Evolutionary conservation across 192 early-diverging fungal species (phyloP).

Genomic region (Coemansia sp.): DNA sequence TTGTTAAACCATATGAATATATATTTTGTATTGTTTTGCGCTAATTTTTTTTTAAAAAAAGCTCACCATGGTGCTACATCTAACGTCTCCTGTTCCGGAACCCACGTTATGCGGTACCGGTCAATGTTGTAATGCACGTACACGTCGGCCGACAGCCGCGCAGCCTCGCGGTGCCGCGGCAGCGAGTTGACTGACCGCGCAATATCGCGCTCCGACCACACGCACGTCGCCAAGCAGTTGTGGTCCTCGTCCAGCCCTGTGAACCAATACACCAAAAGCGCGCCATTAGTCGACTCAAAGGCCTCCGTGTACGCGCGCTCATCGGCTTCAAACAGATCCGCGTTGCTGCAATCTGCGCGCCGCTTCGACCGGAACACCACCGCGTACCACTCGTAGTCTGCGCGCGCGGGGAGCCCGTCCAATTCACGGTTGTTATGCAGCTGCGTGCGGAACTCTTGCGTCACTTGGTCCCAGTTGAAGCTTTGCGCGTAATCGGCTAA

Average conservation of each 20-base stretch:
- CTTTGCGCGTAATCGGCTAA: constrained; percentile 28
- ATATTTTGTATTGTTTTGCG: background rate
- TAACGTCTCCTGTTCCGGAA: background rate
- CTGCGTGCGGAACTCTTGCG: constrained; percentile 9
- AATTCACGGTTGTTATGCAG: background rate
- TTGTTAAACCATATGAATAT: background rate
- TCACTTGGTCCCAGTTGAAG: constrained; percentile 42
- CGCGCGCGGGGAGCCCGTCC: background rate
- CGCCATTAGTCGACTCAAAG: constrained; percentile 23
- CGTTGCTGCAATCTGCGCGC: constrained; percentile 28
- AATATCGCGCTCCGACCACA: constrained; percentile 37
- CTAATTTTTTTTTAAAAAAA: background rate
- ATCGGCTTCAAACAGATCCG: constrained; percentile 42
- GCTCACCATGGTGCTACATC: constrained; percentile 9
- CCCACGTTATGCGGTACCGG: constrained; percentile 26
- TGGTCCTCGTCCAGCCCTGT: constrained; percentile 33
- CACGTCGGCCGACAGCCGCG: constrained; percentile 28
- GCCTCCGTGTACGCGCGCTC: constrained; percentile 40
- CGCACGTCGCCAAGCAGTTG: constrained; percentile 45
- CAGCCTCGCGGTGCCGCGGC: constrained; percentile 28
- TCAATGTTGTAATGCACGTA: constrained; percentile 45
- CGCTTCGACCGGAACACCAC: constrained; percentile 47
- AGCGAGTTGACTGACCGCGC: constrained; percentile 40
- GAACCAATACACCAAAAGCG: constrained; percentile 46
- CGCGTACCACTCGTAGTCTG: constrained; percentile 28